phyloP scores from a whole-genome alignment of 257 asterid species.

The Lycium barbarum region DNA sequence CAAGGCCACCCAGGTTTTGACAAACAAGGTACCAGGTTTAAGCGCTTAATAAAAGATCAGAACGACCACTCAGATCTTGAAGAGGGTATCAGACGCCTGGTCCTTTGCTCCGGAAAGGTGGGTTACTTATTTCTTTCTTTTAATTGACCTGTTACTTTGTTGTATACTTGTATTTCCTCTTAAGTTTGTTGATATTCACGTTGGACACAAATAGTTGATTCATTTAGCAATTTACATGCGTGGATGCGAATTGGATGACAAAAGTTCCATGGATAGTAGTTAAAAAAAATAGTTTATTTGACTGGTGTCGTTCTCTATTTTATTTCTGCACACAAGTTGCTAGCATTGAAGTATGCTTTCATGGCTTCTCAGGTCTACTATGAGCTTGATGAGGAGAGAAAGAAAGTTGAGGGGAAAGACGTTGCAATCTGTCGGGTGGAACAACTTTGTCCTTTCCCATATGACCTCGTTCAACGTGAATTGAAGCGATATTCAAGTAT shows the following conservation, averaged over 20 bases:
- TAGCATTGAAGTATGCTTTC: conserved; percentile 29
- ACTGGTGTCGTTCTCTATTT: background rate
- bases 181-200: conserved; percentile 9
- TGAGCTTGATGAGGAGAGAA: conserved; percentile 87
- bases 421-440: conserved; percentile 92
- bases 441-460: conserved; percentile 96
- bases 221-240: background rate
- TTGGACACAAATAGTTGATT: background rate
- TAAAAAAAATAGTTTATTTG: background rate
- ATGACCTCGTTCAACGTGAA: conserved; percentile 89
- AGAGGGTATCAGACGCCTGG: conserved; percentile 80
- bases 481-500: conserved; percentile 91
- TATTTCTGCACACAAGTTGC: background rate
- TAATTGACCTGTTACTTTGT: background rate
- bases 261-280: background rate
- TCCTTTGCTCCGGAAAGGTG: conserved; percentile 98
- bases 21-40: conserved; percentile 97
- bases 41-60: conserved; percentile 92
- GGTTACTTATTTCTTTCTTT: conserved; percentile 31
- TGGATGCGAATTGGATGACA: background rate
- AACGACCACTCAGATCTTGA: conserved; percentile 77
- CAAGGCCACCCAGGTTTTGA: conserved; percentile 97
- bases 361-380: conserved; percentile 68
- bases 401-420: conserved; percentile 66
- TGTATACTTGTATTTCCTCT: background rate